Percentiles rank a stretch among this genome's conserved stretches.
Evolutionary conservation across 768 basidiomycete species (phyloP).

Genomic region (Paxillus rubicundulus): DNA sequence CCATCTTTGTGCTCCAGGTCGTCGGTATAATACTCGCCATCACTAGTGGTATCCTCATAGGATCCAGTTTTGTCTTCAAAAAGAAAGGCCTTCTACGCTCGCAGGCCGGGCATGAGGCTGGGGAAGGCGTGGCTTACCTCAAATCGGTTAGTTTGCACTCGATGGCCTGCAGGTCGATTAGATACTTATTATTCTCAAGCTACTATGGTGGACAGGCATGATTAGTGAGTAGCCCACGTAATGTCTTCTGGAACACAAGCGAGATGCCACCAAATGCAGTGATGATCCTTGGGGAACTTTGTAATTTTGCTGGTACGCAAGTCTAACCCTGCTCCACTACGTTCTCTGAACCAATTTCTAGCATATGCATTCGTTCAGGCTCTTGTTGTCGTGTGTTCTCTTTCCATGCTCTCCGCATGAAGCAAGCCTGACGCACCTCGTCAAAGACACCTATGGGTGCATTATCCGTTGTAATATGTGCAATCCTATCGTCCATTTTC

Average conservation of each 20-base stretch:
- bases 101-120: constrained; percentile 75
- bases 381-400: constrained; percentile 75
- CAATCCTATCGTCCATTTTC: constrained; percentile 89
- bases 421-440: constrained; percentile 2
- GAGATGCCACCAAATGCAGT: constrained; percentile 38
- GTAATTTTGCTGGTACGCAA: constrained; percentile 77
- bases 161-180: neutral
- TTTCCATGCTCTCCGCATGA: neutral
- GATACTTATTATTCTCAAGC: constrained; percentile 37
- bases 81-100: constrained; percentile 87
- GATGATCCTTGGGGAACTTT: constrained; percentile 90
- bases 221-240: constrained; percentile 50
- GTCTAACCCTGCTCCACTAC: constrained; percentile 5
- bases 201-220: constrained; percentile 96
- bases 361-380: constrained; percentile 90
- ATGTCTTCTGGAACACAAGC: too few species aligned
- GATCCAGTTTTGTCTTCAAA: constrained; percentile 94
- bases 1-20: constrained; percentile 41
- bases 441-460: constrained; percentile 89
- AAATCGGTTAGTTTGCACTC: constrained; percentile 67
- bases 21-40: constrained; percentile 79
- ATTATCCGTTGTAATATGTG: constrained; percentile 92
- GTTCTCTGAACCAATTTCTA: constrained; percentile 26
- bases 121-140: constrained; percentile 91
- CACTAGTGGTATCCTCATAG: constrained; percentile 83